phyloP scores from a whole-genome alignment of 495 filamentous ascomycete genomes.

The Hypoxylon intermedium region DNA sequence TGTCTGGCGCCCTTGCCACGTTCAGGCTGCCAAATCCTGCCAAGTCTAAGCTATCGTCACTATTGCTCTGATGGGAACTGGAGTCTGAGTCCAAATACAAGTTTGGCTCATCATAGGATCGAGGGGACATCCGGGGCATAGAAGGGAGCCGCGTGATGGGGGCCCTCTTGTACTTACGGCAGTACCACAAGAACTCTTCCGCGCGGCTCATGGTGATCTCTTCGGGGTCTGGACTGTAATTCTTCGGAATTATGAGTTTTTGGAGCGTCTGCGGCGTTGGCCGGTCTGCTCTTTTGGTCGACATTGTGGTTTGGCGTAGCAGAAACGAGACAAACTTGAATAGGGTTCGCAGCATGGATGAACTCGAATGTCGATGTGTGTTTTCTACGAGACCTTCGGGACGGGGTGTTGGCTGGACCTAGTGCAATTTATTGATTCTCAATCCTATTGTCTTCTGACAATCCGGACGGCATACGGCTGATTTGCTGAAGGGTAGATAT shows the following conservation, averaged over 20 bases:
- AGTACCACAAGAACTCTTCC: conserved; percentile 11
- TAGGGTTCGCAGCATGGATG: background rate
- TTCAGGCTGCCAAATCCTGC: background rate
- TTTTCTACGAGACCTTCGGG: background rate
- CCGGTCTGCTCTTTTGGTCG: background rate
- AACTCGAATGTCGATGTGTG: background rate
- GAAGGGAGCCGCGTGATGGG: conserved; percentile 14
- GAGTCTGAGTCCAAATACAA: background rate
- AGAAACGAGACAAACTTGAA: background rate
- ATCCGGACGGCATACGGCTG: too few relatives aligned
- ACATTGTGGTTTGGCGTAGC: conserved; percentile 6
- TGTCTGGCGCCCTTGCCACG: background rate
- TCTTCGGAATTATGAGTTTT: conserved; percentile 8
- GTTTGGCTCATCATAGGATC: background rate
- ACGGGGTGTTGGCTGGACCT: background rate
- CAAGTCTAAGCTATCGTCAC: background rate
- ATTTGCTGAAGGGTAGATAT: too few relatives aligned
- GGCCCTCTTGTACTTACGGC: conserved; percentile 11
- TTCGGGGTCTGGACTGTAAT: conserved; percentile 4
- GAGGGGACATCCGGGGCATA: background rate
- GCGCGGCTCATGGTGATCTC: conserved; percentile 18
- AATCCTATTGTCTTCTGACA: background rate
- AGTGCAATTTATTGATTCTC: background rate
- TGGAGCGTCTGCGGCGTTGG: conserved; percentile 26
- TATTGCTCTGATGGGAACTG: background rate